These are phyloP conservation scores for Microbotryum scabiosae DNA, from an alignment of 1,284 basidiomycete genomes.

Conservation along the genomic window DNA sequence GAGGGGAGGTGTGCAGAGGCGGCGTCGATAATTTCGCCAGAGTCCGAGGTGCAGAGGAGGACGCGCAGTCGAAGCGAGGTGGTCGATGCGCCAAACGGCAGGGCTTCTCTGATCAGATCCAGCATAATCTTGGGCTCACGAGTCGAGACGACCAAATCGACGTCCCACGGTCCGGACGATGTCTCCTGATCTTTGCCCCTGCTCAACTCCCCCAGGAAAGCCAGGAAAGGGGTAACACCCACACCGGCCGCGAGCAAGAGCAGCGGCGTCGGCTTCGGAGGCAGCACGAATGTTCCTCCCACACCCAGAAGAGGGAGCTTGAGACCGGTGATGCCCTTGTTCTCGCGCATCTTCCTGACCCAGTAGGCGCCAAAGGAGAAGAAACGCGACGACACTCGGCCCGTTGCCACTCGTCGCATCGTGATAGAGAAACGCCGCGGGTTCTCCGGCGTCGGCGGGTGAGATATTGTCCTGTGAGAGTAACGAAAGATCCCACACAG, in stretches of 20 bases:
- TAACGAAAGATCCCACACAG: neutral
- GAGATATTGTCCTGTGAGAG: slow-evolving; percentile 27
- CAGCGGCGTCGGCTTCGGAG: slow-evolving; percentile 24
- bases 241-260: slow-evolving; percentile 54
- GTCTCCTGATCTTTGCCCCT: slow-evolving; percentile 14
- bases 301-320: slow-evolving; percentile 41
- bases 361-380: slow-evolving; percentile 46
- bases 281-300: slow-evolving; percentile 42
- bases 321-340: slow-evolving; percentile 42
- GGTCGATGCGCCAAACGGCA: slow-evolving; percentile 9
- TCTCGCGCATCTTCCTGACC: slow-evolving; percentile 42
- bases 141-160: slow-evolving; percentile 47
- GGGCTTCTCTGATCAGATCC: slow-evolving; percentile 39
- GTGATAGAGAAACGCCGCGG: slow-evolving; percentile 45
- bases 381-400: slow-evolving; percentile 49
- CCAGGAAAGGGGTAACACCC: slow-evolving; percentile 53
- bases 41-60: slow-evolving; percentile 5
- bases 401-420: slow-evolving; percentile 50
- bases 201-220: slow-evolving; percentile 41
- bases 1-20: neutral
- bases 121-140: slow-evolving; percentile 49
- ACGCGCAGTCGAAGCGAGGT: slow-evolving; percentile 3
- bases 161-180: slow-evolving; percentile 37
- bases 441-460: slow-evolving; percentile 27
- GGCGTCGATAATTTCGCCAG: too few relatives aligned